These are phyloP conservation scores for Didymosphaeria variabile DNA, from an alignment of 2,329 filamentous ascomycete species.

Conservation along the genomic window DNA sequence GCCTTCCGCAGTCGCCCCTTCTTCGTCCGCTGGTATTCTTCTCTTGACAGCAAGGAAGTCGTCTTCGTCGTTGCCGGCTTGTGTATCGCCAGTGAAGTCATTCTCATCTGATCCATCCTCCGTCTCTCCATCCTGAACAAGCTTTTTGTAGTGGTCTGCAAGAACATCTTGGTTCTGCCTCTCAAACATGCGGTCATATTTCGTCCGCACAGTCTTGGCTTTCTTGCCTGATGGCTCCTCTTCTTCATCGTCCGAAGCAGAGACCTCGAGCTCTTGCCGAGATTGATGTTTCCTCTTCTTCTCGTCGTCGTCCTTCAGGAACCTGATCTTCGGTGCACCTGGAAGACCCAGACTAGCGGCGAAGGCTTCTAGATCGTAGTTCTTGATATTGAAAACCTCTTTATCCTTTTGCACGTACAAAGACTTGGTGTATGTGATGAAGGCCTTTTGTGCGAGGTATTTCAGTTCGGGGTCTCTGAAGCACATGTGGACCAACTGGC, in stretches of 20 bases:
- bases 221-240: conserved; percentile 56
- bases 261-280: conserved; percentile 65
- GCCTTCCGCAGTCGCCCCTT: conserved; percentile 55
- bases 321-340: conserved; percentile 91
- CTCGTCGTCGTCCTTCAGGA: conserved; percentile 86
- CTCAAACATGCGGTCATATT: conserved; percentile 98
- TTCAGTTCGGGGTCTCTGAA: conserved; percentile 95
- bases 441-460: conserved; percentile 95
- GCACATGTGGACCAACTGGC: conserved; percentile 90
- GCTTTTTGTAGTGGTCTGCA: conserved; percentile 90
- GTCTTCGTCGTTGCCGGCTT: conserved; percentile 68
- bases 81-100: conserved; percentile 42
- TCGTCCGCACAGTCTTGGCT: conserved; percentile 81
- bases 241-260: conserved; percentile 68
- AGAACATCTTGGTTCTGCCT: conserved; percentile 94
- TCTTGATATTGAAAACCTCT: conserved; percentile 84
- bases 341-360: conserved; percentile 87
- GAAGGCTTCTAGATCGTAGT: conserved; percentile 85
- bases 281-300: conserved; percentile 90
- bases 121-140: conserved; percentile 68
- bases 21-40: conserved; percentile 76
- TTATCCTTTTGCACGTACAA: conserved; percentile 91
- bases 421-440: conserved; percentile 87
- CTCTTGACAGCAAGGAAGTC: conserved; percentile 92
- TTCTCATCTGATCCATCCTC: conserved; percentile 53